Percentiles rank a stretch among this genome's conserved stretches.
These are phyloP conservation scores for Solidago caesia DNA, from an alignment of 129 eudicot species.

Conservation along the genomic window DNA sequence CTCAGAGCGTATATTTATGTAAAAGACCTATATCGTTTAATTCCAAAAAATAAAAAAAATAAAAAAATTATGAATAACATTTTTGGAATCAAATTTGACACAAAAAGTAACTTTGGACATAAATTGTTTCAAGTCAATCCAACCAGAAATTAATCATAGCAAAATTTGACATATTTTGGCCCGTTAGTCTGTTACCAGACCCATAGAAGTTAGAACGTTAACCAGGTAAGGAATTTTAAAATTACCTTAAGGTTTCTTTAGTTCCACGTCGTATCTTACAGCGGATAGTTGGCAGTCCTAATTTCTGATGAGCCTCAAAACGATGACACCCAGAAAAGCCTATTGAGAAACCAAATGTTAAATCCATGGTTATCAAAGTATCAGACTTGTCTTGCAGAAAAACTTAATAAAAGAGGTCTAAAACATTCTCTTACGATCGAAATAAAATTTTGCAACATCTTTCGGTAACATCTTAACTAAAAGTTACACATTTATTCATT, in stretches of 20 bases:
- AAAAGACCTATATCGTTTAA: neutral
- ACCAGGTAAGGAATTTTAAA: neutral
- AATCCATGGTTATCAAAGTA: neutral
- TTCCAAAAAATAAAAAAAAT: neutral
- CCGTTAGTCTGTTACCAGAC: neutral
- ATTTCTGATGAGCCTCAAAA: constrained; percentile 91
- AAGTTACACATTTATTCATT: neutral
- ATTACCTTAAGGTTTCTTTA: constrained; percentile 89
- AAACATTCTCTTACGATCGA: neutral
- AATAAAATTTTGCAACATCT: neutral
- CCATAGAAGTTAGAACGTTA: neutral
- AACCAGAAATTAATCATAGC: neutral
- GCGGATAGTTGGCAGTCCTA: constrained; percentile 93
- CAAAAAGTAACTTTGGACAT: neutral
- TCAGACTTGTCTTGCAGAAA: neutral
- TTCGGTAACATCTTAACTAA: neutral
- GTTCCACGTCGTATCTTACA: constrained; percentile 97
- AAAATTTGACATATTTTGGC: too few relatives aligned
- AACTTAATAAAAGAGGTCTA: neutral
- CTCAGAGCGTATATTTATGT: neutral
- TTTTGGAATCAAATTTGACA: neutral
- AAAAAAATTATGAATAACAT: neutral
- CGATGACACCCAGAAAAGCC: constrained; percentile 99
- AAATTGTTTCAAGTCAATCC: neutral
- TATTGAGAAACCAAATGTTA: constrained; percentile 19